Conservation (phyloP, 345 rosid genomes). For the Hibiscus tridactylites region DNA sequence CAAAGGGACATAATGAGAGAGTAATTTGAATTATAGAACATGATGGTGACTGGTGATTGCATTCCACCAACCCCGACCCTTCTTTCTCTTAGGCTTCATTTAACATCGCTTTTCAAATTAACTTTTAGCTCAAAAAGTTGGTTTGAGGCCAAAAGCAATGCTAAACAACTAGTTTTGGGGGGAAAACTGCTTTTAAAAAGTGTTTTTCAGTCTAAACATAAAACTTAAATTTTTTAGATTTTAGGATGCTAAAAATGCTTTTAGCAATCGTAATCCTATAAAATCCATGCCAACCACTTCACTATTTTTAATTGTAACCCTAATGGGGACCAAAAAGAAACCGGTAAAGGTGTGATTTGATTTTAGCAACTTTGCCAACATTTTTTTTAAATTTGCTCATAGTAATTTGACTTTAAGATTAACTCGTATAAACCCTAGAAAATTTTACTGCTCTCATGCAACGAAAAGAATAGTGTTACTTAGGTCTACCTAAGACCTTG, state of each 20-base stretch:
- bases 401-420: background rate
- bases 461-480: background rate
- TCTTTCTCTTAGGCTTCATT: too few relatives aligned
- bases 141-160: too few relatives aligned
- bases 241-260: too few relatives aligned
- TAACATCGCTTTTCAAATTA: too few relatives aligned
- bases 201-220: too few relatives aligned
- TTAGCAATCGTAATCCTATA: too few relatives aligned
- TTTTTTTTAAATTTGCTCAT: background rate
- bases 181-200: too few relatives aligned
- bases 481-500: background rate
- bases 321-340: slow-evolving; percentile 5
- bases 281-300: background rate
- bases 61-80: slow-evolving; percentile 5
- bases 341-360: background rate
- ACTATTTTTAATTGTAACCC: background rate
- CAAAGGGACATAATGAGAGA: slow-evolving; percentile 7
- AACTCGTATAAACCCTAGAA: background rate
- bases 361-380: background rate
- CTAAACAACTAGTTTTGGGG: too few relatives aligned
- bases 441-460: background rate
- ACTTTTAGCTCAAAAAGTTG: too few relatives aligned
- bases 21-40: slow-evolving; percentile 1
- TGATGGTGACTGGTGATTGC: background rate
- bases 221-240: too few relatives aligned